These are phyloP conservation scores for Penicillium daleae DNA, from an alignment of 495 filamentous ascomycete species.

Conservation along the genomic window DNA sequence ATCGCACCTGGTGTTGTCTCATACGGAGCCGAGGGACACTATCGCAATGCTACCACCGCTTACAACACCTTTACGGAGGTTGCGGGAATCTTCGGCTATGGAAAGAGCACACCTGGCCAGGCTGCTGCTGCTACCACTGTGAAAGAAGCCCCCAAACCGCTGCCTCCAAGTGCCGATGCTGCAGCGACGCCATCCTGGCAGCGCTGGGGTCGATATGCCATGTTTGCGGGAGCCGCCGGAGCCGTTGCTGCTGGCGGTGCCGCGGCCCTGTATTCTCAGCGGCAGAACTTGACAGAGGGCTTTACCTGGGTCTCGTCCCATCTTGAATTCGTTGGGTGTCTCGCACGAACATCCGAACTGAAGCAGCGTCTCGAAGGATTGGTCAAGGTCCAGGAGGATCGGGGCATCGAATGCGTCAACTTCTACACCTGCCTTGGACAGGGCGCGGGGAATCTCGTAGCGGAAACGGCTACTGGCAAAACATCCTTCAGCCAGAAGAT, in stretches of 20 bases:
- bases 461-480: constrained; percentile 30
- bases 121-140: constrained; percentile 13
- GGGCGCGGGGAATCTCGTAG: constrained; percentile 51
- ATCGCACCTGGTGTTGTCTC: constrained; percentile 88
- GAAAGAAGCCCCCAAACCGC: constrained; percentile 21
- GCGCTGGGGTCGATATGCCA: constrained; percentile 79
- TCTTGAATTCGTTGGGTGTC: constrained; percentile 92
- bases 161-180: constrained; percentile 46
- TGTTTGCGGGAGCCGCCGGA: constrained; percentile 78
- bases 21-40: constrained; percentile 84
- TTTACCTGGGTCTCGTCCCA: constrained; percentile 85
- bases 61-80: constrained; percentile 70
- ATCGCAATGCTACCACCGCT: constrained; percentile 70
- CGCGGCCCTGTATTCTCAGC: constrained; percentile 82
- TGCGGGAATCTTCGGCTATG: constrained; percentile 62
- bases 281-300: constrained; percentile 72
- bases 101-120: constrained; percentile 30
- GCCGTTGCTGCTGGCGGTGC: constrained; percentile 86
- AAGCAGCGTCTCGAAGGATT: constrained; percentile 62
- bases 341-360: constrained; percentile 78
- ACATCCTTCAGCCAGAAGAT: constrained; percentile 46
- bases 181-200: constrained; percentile 64
- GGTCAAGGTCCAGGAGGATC: constrained; percentile 56
- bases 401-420: constrained; percentile 71
- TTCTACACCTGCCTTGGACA: constrained; percentile 83